Base-by-base conservation (phyloP, 2,329 filamentous ascomycete species). In the Claviceps sorghi region DNA sequence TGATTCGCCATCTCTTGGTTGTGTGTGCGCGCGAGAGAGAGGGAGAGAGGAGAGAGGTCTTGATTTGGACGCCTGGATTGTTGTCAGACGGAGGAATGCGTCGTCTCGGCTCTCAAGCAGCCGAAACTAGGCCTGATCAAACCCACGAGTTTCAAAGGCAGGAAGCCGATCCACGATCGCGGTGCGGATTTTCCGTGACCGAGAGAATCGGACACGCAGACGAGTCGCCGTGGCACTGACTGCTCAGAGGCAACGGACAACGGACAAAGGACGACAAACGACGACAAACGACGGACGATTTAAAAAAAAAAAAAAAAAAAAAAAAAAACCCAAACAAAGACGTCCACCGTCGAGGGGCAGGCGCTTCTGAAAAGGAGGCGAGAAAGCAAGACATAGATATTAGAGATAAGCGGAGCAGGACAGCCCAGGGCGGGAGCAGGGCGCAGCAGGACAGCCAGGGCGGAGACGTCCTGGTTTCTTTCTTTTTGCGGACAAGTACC, bases 1-100 rank as follows among this genome's bases (percentile, higher is more conserved):
- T 64, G 64, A 52, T 53, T 52, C 40, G 58, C 49, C 61, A 63
- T 63, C 41, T 58, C 52, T 52, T 45, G 56, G 58, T 55, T 29
- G 3, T 26, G 26, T 26, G 26, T 26, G 26, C 26, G 26, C 5
- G 26, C 3, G 26, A 26, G 26, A 26, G 26, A 26, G 26, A 26
- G 26, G 26, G 3, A 26, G 26, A 26, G 59, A 58, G 60, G 43
- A 15, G 43, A 17, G 26, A 46, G 54, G 58, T 60, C 22, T 30
- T 29, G 42, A 48, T 45, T 26, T 36, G 2, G 29, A 17, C 41
- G 22, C 49, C 43, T 46, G 21, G 17, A 42, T 32, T 34, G n/a
- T 19, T 34, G 26, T 22, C 19, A 22, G 15, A 21, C n/a, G 19
- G 26, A 32, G 11, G 26, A 21, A 38, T n/a, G 29, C 30, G 49